phyloP scores from a whole-genome alignment of 225 moss, liverwort and hornwort species.

The Straminergon stramineum region DNA sequence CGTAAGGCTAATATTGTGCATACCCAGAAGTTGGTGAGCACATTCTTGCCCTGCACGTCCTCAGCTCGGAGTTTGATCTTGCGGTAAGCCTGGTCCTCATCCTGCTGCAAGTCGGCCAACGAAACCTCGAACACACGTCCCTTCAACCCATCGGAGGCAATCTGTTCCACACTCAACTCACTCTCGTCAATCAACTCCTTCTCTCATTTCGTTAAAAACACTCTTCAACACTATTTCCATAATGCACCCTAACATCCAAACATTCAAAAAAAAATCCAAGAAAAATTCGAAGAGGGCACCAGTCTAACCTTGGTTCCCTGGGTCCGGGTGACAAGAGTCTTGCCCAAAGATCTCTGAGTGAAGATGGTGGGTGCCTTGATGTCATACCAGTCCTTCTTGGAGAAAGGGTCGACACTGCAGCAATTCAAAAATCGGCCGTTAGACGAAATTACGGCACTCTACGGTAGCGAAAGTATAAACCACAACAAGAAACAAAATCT shows the following conservation, averaged over 20 bases:
- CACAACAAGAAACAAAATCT: neutral
- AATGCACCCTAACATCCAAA: neutral
- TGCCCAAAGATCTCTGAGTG: neutral
- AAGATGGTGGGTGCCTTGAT: neutral
- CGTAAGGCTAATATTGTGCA: conserved; percentile 11
- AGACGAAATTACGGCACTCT: neutral
- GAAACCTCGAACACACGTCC: neutral
- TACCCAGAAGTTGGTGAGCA: conserved; percentile 82
- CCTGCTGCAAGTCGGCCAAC: neutral
- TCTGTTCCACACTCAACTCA: neutral
- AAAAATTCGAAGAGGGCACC: neutral
- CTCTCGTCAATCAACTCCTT: neutral
- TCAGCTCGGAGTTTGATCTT: neutral
- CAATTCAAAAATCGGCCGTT: neutral
- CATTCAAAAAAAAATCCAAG: neutral
- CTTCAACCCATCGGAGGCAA: neutral
- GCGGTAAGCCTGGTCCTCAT: neutral
- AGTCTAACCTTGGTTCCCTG: conserved; percentile 23
- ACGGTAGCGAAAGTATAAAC: neutral
- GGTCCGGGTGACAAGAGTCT: conserved; percentile 9
- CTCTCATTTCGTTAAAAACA: no score
- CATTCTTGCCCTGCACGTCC: conserved; percentile 26
- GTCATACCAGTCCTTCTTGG: neutral
- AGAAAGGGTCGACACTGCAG: neutral
- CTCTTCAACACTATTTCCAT: neutral